These are phyloP conservation scores for Penicillium coprophilum DNA, from an alignment of 495 filamentous ascomycete genomes.

Conservation along the genomic window DNA sequence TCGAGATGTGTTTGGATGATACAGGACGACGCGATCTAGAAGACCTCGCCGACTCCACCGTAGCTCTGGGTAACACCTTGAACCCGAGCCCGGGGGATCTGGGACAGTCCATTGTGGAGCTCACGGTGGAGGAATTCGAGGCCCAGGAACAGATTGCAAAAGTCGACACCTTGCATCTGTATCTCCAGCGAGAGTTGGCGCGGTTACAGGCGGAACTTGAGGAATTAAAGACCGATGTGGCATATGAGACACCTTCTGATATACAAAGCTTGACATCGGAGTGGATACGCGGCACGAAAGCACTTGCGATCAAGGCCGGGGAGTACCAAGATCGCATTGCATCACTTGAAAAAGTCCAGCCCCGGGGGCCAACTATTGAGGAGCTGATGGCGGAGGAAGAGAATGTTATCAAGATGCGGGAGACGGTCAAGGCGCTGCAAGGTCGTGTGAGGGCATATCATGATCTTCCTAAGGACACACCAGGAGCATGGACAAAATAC, in stretches of 20 bases:
- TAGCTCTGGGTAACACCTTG: conserved; percentile 33
- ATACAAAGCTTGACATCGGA: conserved; percentile 61
- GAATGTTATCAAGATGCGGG: conserved; percentile 31
- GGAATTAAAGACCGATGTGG: conserved; percentile 41
- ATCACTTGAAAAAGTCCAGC: conserved; percentile 39
- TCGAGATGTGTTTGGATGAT: conserved; percentile 44
- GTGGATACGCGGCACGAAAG: conserved; percentile 60
- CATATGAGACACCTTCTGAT: conserved; percentile 50
- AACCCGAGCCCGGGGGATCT: conserved; percentile 37
- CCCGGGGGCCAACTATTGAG: conserved; percentile 46
- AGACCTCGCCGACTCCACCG: conserved; percentile 42
- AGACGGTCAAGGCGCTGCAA: conserved; percentile 51
- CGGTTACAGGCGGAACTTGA: conserved; percentile 38
- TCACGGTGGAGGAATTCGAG: conserved; percentile 45
- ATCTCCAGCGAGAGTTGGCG: conserved; percentile 43
- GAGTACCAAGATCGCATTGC: conserved; percentile 56
- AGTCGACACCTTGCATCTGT: conserved; percentile 57
- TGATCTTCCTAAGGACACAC: conserved; percentile 66
- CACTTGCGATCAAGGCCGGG: conserved; percentile 54
- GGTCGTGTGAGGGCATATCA: conserved; percentile 57
- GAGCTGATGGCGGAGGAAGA: conserved; percentile 51
- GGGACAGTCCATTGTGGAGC: conserved; percentile 42
- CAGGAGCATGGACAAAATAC: conserved; percentile 64
- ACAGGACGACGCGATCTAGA: conserved; percentile 34
- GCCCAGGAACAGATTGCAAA: conserved; percentile 44